Base-by-base conservation (phyloP, 2,329 filamentous ascomycete species). In the Pestalotiopsis sp. region DNA sequence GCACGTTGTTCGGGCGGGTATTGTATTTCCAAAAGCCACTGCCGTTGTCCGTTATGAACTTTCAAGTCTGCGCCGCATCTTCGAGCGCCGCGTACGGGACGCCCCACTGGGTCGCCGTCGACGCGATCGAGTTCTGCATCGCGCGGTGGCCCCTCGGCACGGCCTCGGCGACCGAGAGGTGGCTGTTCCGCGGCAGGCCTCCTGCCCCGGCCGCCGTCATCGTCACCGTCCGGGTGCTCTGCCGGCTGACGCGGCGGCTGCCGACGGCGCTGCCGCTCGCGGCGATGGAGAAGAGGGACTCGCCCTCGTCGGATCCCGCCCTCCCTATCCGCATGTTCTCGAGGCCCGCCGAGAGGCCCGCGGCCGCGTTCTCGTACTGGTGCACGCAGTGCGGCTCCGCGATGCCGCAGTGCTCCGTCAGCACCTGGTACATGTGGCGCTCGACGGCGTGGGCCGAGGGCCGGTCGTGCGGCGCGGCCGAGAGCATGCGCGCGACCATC, bases 351-450 rank as follows among this genome's bases (percentile, higher is more conserved):
- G 44, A 20, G 0, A n/a, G 17, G 20, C 20, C 44, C 14, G 44
- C 44, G 17, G 56, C 56, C 11, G 56, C 74, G 13, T 72, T 71
- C 7, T 76, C 77, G 68, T 86, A 86, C 68, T 83, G 79, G 67
- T 86, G 83, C n/a, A 85, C 83, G 74, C 85, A 88, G 71, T 87
- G 85, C 64, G 85, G 85, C 73, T 86, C 84, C 4, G 75, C 67
- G 59, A 86, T 83, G 26, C 76, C 78, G 70, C 83, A 85, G 58
- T 78, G 73, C 69, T 84, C 83, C 1, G 80, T 84, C 48, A 89
- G 75, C 68, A 89, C 83, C 70, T 82, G 78, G 74, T 88, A 86
- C 61, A 88, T 80, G 65, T 80, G 80, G 57, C 83, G 80, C 71
- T 87, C 83, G 14, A 88, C 85, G 70, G 87, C 83, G 10, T 78